phyloP scores from a whole-genome alignment of 106 monocot genomes.

The Triglochin maritima region DNA sequence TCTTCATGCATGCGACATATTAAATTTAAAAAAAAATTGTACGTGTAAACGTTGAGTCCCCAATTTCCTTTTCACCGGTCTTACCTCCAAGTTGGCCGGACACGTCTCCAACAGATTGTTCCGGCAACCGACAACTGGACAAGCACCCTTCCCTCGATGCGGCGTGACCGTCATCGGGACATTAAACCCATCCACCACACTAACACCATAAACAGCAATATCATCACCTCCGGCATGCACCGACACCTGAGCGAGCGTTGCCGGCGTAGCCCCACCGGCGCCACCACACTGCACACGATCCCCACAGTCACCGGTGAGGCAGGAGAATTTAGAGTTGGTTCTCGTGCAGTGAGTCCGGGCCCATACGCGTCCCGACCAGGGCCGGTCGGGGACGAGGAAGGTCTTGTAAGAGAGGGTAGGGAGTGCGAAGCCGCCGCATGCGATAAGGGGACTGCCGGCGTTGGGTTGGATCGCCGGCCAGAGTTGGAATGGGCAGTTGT shows the following conservation, averaged over 20 bases:
- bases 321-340: slow-evolving; percentile 9
- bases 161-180: slow-evolving; percentile 65
- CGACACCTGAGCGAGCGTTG: slow-evolving; percentile 51
- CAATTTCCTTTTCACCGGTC: too few species aligned
- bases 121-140: slow-evolving; percentile 79
- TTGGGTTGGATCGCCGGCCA: slow-evolving; percentile 73
- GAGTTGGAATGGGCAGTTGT: slow-evolving; percentile 67
- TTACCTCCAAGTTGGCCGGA: slow-evolving; percentile 25
- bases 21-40: too few species aligned
- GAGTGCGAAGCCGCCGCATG: slow-evolving; percentile 51
- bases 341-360: slow-evolving; percentile 39
- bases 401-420: slow-evolving; percentile 33
- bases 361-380: slow-evolving; percentile 70
- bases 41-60: too few species aligned
- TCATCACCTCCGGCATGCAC: slow-evolving; percentile 46
- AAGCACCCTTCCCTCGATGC: slow-evolving; percentile 57
- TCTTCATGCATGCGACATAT: too few species aligned
- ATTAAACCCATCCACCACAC: slow-evolving; percentile 88
- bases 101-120: slow-evolving; percentile 50
- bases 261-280: slow-evolving; percentile 32
- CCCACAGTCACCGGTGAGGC: slow-evolving; percentile 61
- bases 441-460: slow-evolving; percentile 44
- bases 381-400: slow-evolving; percentile 38
- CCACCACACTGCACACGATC: slow-evolving; percentile 44
- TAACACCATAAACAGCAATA: slow-evolving; percentile 57